Evolutionary conservation across 2,329 filamentous ascomycete genomes (phyloP).

Genomic region (Epichloe elymi): DNA sequence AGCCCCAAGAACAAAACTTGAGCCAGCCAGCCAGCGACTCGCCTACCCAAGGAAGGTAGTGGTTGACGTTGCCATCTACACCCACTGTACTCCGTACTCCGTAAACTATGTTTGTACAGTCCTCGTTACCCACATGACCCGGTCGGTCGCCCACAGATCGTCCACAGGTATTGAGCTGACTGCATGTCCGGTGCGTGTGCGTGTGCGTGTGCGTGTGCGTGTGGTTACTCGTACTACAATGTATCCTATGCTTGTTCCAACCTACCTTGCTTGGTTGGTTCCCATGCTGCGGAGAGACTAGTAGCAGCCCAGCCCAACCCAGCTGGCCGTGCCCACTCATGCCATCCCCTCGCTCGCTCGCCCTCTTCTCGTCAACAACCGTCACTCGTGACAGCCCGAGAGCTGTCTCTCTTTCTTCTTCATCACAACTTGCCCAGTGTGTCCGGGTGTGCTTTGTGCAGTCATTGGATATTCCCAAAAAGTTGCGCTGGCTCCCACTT

Average conservation of each 20-base stretch:
- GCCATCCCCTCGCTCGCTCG: neutral
- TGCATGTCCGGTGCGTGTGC: neutral
- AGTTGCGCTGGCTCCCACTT: slow-evolving; percentile 7
- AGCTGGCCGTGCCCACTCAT: neutral
- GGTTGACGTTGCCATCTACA: too few species aligned
- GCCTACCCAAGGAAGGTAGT: too few species aligned
- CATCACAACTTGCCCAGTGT: neutral
- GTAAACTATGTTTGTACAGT: too few species aligned
- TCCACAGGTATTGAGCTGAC: neutral
- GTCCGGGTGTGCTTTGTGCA: slow-evolving; percentile 7
- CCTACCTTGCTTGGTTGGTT: neutral
- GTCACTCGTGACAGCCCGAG: neutral
- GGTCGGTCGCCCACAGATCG: neutral
- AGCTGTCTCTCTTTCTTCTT: slow-evolving; percentile 2
- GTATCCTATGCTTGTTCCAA: neutral
- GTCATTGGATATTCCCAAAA: slow-evolving; percentile 10
- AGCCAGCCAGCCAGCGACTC: too few species aligned
- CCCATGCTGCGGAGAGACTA: neutral
- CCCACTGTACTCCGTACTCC: too few species aligned
- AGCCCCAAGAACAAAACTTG: too few species aligned
- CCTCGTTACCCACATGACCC: neutral
- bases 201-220: neutral
- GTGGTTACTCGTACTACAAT: neutral
- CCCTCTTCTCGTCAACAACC: neutral
- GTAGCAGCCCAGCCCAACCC: neutral